Evolutionary conservation across 306 rosid species (phyloP).

Genomic region (Alnus glutinosa): DNA sequence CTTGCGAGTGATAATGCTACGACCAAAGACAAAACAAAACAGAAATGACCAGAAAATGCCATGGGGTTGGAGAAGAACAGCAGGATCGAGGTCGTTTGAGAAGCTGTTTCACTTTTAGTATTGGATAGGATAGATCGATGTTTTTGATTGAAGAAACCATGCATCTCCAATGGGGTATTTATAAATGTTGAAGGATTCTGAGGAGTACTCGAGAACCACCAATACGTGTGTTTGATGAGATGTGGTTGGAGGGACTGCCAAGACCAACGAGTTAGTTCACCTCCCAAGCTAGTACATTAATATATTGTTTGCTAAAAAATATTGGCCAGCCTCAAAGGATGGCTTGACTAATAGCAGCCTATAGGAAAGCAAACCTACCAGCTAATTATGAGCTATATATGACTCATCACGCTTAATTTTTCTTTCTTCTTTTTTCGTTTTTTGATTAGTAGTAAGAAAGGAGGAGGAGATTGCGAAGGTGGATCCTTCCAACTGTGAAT

Average conservation of each 20-base stretch:
- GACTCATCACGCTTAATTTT: no score
- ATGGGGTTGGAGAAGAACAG: background rate
- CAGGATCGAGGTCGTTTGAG: background rate
- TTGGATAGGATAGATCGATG: background rate
- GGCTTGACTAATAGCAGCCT: background rate
- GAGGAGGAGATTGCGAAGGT: no score
- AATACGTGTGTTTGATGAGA: conserved; percentile 18
- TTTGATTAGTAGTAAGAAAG: no score
- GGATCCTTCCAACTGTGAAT: no score
- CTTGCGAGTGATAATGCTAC: conserved; percentile 26
- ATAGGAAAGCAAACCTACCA: background rate
- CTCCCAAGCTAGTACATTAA: background rate
- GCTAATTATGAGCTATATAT: no score
- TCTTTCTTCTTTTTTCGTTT: no score
- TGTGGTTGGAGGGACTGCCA: conserved; percentile 9
- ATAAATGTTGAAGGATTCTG: conserved; percentile 1
- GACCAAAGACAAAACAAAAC: conserved; percentile 3
- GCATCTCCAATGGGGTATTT: background rate
- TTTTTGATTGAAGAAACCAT: background rate
- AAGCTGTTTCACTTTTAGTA: background rate
- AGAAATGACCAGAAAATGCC: background rate
- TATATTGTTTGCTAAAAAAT: background rate
- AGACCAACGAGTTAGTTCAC: conserved; percentile 15
- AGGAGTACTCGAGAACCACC: background rate
- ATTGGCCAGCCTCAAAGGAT: background rate